These are phyloP conservation scores for Pseudogymnoascus sp. DNA, from an alignment of 2,329 filamentous ascomycete genomes.

Conservation along the genomic window DNA sequence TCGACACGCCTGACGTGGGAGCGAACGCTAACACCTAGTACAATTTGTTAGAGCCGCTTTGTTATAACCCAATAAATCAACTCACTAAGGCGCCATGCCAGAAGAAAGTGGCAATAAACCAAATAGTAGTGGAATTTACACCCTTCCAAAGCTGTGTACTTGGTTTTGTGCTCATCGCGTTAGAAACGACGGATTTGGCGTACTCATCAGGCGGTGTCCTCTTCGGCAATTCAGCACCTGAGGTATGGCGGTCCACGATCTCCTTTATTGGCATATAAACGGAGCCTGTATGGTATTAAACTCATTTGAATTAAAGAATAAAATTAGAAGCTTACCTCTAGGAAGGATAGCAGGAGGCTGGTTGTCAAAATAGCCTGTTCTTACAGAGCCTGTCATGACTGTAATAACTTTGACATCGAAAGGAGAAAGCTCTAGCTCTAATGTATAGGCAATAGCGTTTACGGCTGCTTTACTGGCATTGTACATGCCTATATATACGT, in stretches of 20 bases:
- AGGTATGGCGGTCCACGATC: conserved; percentile 15
- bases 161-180: conserved; percentile 19
- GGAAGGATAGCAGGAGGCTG: conserved; percentile 14
- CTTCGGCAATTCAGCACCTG: conserved; percentile 8
- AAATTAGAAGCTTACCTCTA: neutral
- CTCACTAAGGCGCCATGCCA: conserved; percentile 18
- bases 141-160: conserved; percentile 19
- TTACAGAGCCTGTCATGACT: conserved; percentile 19
- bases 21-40: neutral
- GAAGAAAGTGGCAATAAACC: conserved; percentile 18
- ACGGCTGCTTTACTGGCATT: conserved; percentile 22
- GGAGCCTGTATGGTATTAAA: conserved; percentile 10
- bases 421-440: conserved; percentile 19
- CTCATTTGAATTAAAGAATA: neutral
- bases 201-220: conserved; percentile 14
- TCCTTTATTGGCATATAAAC: conserved; percentile 18
- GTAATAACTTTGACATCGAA: conserved; percentile 20
- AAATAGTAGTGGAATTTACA: conserved; percentile 13
- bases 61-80: neutral
- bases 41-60: neutral
- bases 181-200: conserved; percentile 19
- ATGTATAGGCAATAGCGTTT: conserved; percentile 15
- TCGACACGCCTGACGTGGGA: neutral
- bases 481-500: conserved; percentile 17
- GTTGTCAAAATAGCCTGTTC: conserved; percentile 21